Evolutionary conservation across 78 protist genomes (phyloP), one percentile per base, ranked within the genome.

Genomic region (Dictyostelium firmibasis): DNA sequence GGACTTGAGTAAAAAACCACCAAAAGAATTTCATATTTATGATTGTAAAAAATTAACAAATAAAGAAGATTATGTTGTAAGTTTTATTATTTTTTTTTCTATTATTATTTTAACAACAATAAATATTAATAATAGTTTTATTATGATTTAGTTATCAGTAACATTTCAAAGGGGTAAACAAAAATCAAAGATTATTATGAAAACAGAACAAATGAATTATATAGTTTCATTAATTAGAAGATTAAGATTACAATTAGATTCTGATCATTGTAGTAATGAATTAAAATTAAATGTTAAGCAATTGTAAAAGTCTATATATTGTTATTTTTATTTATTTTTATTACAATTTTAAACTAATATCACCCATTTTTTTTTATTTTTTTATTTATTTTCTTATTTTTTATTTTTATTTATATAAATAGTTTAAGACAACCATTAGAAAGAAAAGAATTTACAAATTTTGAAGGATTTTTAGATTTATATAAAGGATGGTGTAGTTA

Each of bases 401-500:
- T n/a, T 62, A 11, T n/a, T 62, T n/a, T 62, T n/a, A n/a, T n/a
- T n/a, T n/a, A n/a, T n/a, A 20, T 18, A n/a, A 23, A 27, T 47
- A 78, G 84, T 47, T 43, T 43, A 43, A 81, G 62, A 81, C 86
- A 81, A 57, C 69, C 74, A 31, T 31, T 81, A 23, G 74, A 44
- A 18, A 81, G 83, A 83, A 83, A 83, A 64, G 88, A 83, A 44
- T 14, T 38, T 18, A 76, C 43, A 20, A 14, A 20, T 38, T 47
- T 29, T 41, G 94, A 88, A n/a, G 74, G 38, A 10, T 88, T 81
- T 44, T 35, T 36, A 18, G 86, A 81, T 88, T 25, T 81, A 20
- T 88, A 88, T 81, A 78, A 67, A 69, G 94, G 94, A 62, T 88
- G 94, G 94, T 88, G 94, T 41, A 31, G 62, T 31, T 88, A 88